Evolutionary conservation across 345 rosid species (phyloP), one percentile per base, ranked within the genome.

Genomic region (Pistacia integerrima): DNA sequence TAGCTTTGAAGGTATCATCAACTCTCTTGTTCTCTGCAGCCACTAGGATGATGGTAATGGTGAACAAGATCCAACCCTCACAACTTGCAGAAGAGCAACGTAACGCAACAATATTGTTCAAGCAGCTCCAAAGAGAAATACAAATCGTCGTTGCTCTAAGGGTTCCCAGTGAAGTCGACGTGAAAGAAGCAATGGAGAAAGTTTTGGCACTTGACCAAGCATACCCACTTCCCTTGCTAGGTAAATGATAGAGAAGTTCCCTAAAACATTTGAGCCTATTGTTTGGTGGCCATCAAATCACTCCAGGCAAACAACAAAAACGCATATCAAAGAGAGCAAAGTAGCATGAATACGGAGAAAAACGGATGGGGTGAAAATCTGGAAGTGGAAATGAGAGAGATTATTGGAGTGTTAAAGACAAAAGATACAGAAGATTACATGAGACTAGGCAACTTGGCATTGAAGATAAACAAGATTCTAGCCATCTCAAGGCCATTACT

Each of bases 31-130:
- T 87, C 57, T 64, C 84, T 2, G 87, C 89, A 9, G 82, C 89
- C 0, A 82, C 89, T 0, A 85, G 89, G 56, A 71, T 87, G 54
- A 22, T 73, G 74, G 71, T 84, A 30, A 54, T 89, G 73, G 80
- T 87, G 87, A 87, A 84, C 85, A 89, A 85, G 85, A 84, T 89
- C 72, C 90, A 89, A 60, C 92, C 92, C 0, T 87, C 92, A 0
- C 92, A 89, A 69, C 89, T 89, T 0, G 82, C 86, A 0, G 92
- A 89, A 81, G 92, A 89, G 36, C 90, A 89, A 67, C 79, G 92
- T 7, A 85, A 85, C 28, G 85, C 92, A 0, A 69, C 80, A 12
- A 82, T 86, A 78, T 59, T 84, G 68, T 82, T 89, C 58, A 85
- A 75, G 83, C 68, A 87, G 68, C 72, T 89, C 3, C 78, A 79